A percentile compares a stretch with the other conserved stretches of the same genome.
These are phyloP conservation scores for Neocucurbitaria cava DNA, from an alignment of 2,329 filamentous ascomycete genomes.

Conservation along the genomic window DNA sequence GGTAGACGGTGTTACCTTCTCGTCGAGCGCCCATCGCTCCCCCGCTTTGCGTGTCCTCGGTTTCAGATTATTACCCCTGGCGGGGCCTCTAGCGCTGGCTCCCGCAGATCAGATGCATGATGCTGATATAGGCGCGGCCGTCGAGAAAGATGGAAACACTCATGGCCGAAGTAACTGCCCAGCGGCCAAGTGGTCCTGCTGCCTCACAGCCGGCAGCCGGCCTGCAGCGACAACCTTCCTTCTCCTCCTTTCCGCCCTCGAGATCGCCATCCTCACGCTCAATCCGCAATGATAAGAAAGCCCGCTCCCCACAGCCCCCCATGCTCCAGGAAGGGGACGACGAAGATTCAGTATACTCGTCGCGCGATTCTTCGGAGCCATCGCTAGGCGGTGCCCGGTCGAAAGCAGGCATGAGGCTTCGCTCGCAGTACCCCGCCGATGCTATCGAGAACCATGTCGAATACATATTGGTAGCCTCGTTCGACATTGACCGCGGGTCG, in stretches of 20 bases:
- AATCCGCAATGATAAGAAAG: conserved; percentile 42
- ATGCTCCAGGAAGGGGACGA: conserved; percentile 44
- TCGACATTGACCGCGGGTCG: conserved; percentile 94
- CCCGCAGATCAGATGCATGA: conserved; percentile 27
- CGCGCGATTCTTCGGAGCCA: conserved; percentile 35
- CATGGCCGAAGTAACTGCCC: conserved; percentile 43
- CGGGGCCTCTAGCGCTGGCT: conserved; percentile 26
- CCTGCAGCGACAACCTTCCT: conserved; percentile 51
- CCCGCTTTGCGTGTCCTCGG: background rate
- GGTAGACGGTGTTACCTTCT: background rate
- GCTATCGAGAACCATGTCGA: conserved; percentile 87
- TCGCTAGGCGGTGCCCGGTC: conserved; percentile 5
- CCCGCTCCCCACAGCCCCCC: conserved; percentile 46
- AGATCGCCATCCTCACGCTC: conserved; percentile 49
- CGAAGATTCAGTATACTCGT: conserved; percentile 37
- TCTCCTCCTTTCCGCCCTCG: conserved; percentile 52
- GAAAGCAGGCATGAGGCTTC: conserved; percentile 36
- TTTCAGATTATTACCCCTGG: conserved; percentile 25
- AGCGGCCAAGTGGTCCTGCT: conserved; percentile 26
- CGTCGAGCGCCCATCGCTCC: background rate
- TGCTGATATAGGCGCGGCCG: conserved; percentile 17
- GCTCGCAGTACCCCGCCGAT: conserved; percentile 58
- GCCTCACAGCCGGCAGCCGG: conserved; percentile 19
- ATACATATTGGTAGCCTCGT: conserved; percentile 96
- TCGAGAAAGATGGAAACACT: conserved; percentile 29